Evolutionary conservation across 495 filamentous ascomycete species (phyloP).

Genomic region (Podospora anserina): DNA sequence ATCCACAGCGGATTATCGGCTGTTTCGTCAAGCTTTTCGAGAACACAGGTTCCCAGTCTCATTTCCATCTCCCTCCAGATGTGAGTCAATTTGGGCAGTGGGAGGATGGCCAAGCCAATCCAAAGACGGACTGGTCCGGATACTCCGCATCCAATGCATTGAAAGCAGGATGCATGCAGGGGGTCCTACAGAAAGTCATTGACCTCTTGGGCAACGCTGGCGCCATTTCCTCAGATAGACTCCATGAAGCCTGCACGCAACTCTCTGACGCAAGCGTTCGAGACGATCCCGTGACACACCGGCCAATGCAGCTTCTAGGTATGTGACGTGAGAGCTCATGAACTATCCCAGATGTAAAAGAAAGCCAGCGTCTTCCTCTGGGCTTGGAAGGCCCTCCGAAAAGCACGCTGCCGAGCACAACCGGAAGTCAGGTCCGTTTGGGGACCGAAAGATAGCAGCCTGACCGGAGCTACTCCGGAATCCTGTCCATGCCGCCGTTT

Average conservation of each 20-base stretch:
- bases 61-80: neutral
- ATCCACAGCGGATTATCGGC: conserved; percentile 2
- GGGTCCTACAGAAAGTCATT: conserved; percentile 23
- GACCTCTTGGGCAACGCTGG: conserved; percentile 16
- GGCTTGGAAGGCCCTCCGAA: neutral
- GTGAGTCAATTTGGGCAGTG: conserved; percentile 22
- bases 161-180: conserved; percentile 30
- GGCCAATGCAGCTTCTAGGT: conserved; percentile 8
- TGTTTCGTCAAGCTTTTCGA: neutral
- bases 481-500: neutral
- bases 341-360: neutral
- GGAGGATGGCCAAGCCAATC: conserved; percentile 2
- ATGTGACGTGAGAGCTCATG: conserved; percentile 6
- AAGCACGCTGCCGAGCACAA: neutral
- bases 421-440: neutral
- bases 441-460: neutral
- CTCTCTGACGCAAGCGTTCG: conserved; percentile 19
- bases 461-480: neutral
- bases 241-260: conserved; percentile 16
- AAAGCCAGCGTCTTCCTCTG: neutral
- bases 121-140: conserved; percentile 13
- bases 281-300: conserved; percentile 26
- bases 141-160: conserved; percentile 31
- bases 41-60: neutral
- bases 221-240: conserved; percentile 8